phyloP scores from a whole-genome alignment of 2,329 filamentous ascomycete genomes.

The Fusarium pseudoanthophilum region DNA sequence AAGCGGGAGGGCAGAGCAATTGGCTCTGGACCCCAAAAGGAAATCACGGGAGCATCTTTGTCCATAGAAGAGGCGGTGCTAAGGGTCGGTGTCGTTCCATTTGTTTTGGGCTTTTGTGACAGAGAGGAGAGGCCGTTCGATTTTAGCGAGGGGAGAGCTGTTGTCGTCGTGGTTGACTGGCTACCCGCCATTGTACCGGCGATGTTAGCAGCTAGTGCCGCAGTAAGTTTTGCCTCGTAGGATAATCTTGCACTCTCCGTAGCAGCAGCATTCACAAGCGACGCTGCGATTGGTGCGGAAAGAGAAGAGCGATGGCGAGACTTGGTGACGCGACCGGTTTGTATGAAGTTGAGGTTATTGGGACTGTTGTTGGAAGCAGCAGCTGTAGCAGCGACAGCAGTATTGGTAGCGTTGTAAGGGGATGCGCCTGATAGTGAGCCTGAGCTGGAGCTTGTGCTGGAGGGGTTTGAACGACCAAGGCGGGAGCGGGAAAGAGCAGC shows the following conservation, averaged over 20 bases:
- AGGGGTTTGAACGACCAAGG: slow-evolving; percentile 34
- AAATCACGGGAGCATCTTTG: slow-evolving; percentile 63
- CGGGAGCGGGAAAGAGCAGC: slow-evolving; percentile 36
- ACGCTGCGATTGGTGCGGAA: slow-evolving; percentile 35
- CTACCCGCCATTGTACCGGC: slow-evolving; percentile 23
- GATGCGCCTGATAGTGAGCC: slow-evolving; percentile 20
- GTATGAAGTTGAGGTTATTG: slow-evolving; percentile 30
- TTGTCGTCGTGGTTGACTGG: slow-evolving; percentile 28
- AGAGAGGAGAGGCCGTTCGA: slow-evolving; percentile 17
- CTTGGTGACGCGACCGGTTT: slow-evolving; percentile 45
- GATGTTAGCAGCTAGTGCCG: slow-evolving; percentile 27
- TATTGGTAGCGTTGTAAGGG: slow-evolving; percentile 29
- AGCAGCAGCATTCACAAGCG: slow-evolving; percentile 34
- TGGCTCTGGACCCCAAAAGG: slow-evolving; percentile 67
- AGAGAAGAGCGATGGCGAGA: slow-evolving; percentile 36
- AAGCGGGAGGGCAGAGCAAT: slow-evolving; percentile 69
- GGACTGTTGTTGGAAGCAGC: background rate
- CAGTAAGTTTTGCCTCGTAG: slow-evolving; percentile 35
- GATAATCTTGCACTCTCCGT: slow-evolving; percentile 37
- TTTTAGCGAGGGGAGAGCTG: slow-evolving; percentile 32
- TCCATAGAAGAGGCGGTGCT: slow-evolving; percentile 35
- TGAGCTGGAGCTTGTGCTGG: slow-evolving; percentile 9
- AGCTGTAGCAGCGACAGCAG: slow-evolving; percentile 1
- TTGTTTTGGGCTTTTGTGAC: slow-evolving; percentile 14
- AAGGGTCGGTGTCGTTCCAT: slow-evolving; percentile 17